phyloP scores from a whole-genome alignment of 139 green algal species.

The Zygnema cylindricum region DNA sequence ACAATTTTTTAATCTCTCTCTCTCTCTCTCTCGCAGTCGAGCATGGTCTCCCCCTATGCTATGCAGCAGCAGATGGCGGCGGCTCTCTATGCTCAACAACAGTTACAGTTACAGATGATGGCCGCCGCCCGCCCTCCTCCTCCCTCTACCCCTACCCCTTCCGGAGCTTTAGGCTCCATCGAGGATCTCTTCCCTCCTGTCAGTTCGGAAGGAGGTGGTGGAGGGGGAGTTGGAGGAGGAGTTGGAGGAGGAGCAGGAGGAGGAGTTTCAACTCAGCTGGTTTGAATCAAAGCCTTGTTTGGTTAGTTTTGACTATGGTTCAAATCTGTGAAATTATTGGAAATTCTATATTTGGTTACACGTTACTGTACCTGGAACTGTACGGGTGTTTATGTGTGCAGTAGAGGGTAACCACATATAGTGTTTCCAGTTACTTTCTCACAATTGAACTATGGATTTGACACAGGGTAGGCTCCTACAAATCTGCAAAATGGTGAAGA shows the following conservation, averaged over 20 bases:
- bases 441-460: no score
- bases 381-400: background rate
- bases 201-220: background rate
- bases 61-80: slow-evolving; percentile 45
- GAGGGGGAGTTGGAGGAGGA: background rate
- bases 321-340: background rate
- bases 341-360: background rate
- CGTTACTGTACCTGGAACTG: background rate
- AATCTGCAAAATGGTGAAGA: no score
- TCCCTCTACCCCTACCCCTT: background rate
- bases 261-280: background rate
- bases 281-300: background rate
- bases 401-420: background rate
- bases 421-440: background rate
- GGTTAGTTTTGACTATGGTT: background rate
- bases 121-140: background rate
- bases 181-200: background rate
- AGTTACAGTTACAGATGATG: background rate
- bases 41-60: background rate
- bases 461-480: no score
- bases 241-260: background rate
- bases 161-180: background rate
- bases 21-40: background rate
- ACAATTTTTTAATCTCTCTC: no score
- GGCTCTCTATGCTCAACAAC: slow-evolving; percentile 37